These are phyloP conservation scores for Tetraselmis striata DNA, from an alignment of 139 green algal genomes.

Conservation along the genomic window DNA sequence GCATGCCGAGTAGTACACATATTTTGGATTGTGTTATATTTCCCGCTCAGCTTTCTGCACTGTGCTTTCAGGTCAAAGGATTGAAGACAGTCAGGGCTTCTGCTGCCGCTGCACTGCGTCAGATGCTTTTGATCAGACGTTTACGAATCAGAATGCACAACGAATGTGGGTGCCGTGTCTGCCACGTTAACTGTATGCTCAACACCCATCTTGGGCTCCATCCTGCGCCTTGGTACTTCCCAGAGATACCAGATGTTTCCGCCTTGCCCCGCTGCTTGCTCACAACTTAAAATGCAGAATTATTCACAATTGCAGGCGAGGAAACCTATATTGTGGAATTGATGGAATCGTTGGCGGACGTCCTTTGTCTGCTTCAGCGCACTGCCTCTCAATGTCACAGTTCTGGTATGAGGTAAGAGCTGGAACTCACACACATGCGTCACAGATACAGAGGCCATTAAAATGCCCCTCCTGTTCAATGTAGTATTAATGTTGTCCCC, in stretches of 20 bases:
- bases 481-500: neutral
- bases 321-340: neutral
- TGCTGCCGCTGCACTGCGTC: neutral
- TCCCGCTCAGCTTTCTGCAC: neutral
- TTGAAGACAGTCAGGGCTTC: neutral
- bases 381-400: neutral
- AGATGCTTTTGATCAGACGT: neutral
- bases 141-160: neutral
- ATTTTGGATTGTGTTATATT: neutral
- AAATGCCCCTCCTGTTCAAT: neutral
- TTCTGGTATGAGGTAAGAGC: neutral
- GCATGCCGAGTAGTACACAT: neutral
- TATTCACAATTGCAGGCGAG: neutral
- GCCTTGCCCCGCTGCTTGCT: too few species aligned
- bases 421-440: too few species aligned
- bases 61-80: neutral
- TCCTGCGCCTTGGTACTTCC: too few species aligned
- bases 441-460: neutral
- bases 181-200: neutral
- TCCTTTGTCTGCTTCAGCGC: neutral
- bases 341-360: neutral
- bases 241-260: too few species aligned
- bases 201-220: too few species aligned
- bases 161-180: neutral
- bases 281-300: too few species aligned